Evolutionary conservation across 345 rosid species (phyloP).

Genomic region (Aquilaria malaccensis): DNA sequence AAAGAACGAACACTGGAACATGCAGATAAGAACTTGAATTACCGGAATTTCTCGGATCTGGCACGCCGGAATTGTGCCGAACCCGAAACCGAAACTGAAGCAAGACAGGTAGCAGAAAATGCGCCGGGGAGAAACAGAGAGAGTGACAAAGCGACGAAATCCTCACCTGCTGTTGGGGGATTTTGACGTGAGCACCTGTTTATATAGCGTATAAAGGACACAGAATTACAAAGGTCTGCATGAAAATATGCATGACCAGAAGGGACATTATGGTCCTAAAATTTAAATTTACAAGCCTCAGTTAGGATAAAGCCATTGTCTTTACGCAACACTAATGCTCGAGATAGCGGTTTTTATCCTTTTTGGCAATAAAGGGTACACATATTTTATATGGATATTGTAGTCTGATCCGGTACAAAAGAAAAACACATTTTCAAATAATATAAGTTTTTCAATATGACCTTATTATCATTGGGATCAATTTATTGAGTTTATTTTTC

Average conservation of each 20-base stretch:
- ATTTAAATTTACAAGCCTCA: too few relatives aligned
- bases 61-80: background rate
- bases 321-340: too few relatives aligned
- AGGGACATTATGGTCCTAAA: conserved; percentile 15
- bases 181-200: conserved; percentile 8
- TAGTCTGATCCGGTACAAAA: too few relatives aligned
- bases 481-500: too few relatives aligned
- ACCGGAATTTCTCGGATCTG: conserved; percentile 23
- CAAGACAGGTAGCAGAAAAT: background rate
- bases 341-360: too few relatives aligned
- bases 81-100: conserved; percentile 14
- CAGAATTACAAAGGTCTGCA: conserved; percentile 4
- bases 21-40: conserved; percentile 1
- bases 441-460: too few relatives aligned
- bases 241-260: background rate
- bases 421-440: too few relatives aligned
- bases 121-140: background rate
- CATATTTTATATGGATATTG: too few relatives aligned
- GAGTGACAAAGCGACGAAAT: conserved; percentile 1
- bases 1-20: background rate
- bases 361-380: too few relatives aligned
- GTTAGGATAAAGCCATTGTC: too few relatives aligned
- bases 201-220: background rate
- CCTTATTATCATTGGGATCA: too few relatives aligned
- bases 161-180: background rate